phyloP scores from a whole-genome alignment of 2,329 filamentous ascomycete species.

The Arthrobotrys pseudoclavata region DNA sequence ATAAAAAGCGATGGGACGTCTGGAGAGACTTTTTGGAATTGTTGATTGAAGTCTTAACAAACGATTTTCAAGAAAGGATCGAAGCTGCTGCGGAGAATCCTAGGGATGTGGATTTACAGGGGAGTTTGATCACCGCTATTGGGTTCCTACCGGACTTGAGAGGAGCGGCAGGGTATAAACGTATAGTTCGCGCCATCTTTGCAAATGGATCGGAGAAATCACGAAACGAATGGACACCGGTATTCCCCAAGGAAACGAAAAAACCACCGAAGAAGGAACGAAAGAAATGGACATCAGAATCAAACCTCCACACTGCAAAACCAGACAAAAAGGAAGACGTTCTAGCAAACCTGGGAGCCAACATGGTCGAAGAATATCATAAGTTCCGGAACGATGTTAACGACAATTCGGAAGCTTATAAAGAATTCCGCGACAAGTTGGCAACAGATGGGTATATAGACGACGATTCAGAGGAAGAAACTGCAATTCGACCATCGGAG shows the following conservation, averaged over 20 bases:
- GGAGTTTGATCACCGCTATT: slow-evolving; percentile 36
- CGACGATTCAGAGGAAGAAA: slow-evolving; percentile 49
- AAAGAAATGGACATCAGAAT: slow-evolving; percentile 26
- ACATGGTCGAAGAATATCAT: slow-evolving; percentile 16
- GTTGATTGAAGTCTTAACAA: slow-evolving; percentile 38
- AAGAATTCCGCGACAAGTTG: slow-evolving; percentile 36
- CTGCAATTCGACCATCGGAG: not conserved
- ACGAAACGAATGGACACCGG: slow-evolving; percentile 45
- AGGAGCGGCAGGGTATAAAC: slow-evolving; percentile 53
- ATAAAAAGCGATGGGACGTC: slow-evolving; percentile 47
- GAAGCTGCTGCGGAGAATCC: slow-evolving; percentile 11
- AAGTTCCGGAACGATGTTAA: slow-evolving; percentile 40
- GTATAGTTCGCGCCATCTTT: slow-evolving; percentile 51
- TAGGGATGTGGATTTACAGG: slow-evolving; percentile 43
- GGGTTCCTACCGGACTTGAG: slow-evolving; percentile 40
- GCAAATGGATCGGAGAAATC: slow-evolving; percentile 51
- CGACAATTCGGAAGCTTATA: slow-evolving; percentile 38
- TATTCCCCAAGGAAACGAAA: slow-evolving; percentile 50
- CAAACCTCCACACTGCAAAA: slow-evolving; percentile 9
- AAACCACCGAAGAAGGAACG: slow-evolving; percentile 42
- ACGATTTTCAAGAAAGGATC: slow-evolving; percentile 48
- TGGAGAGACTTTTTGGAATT: slow-evolving; percentile 48
- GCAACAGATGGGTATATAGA: not conserved
- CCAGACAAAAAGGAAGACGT: not conserved
- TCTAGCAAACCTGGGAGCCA: slow-evolving; percentile 1